phyloP scores from a whole-genome alignment of 163 green algal genomes.

The Volvox carteri region DNA sequence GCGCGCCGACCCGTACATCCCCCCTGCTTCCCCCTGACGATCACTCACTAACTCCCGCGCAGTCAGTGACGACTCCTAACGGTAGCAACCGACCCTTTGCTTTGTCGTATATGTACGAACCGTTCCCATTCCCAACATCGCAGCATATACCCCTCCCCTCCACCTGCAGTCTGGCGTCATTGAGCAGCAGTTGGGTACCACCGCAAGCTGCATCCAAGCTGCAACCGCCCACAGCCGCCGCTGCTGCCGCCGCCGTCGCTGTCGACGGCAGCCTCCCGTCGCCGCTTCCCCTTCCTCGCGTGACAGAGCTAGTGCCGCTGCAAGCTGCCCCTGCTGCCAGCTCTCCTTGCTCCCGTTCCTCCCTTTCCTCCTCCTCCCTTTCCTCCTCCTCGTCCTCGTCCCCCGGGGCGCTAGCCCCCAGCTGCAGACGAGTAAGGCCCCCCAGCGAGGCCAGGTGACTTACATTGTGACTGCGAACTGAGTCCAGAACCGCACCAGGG shows the following conservation, averaged over 20 bases:
- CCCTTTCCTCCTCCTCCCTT: not conserved
- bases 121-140: no score
- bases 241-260: not conserved
- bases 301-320: no score
- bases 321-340: not conserved
- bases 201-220: not conserved
- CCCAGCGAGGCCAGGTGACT: not conserved
- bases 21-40: no score
- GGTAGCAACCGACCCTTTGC: no score
- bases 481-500: not conserved
- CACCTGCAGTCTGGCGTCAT: slow-evolving; percentile 30
- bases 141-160: no score
- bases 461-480: slow-evolving; percentile 2
- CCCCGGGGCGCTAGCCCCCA: not conserved
- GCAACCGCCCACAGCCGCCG: not conserved
- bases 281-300: not conserved
- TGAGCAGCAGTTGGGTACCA: slow-evolving; percentile 7
- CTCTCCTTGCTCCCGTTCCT: not conserved
- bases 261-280: no score
- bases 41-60: no score
- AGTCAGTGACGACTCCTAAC: no score
- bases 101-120: no score
- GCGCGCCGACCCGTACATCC: no score
- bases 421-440: slow-evolving; percentile 19
- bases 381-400: not conserved